Conservation (phyloP, 495 filamentous ascomycete genomes). For the Tricharina praecox region DNA sequence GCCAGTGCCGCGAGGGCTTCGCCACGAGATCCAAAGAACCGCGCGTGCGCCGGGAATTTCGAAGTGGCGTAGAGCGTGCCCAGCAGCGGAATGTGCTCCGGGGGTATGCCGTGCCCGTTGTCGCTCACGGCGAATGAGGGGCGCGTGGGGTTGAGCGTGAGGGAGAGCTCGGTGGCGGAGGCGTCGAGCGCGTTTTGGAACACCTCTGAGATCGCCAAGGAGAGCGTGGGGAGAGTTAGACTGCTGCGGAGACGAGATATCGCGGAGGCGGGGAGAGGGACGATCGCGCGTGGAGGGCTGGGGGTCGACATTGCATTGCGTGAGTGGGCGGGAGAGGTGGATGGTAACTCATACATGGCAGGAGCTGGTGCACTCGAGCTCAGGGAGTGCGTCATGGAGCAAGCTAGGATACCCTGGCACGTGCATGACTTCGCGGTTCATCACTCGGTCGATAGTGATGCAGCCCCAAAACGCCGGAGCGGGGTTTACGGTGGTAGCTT, state of each 20-base stretch:
- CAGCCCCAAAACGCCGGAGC: not conserved
- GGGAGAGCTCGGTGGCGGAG: conserved; percentile 47
- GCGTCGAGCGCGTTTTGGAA: conserved; percentile 79
- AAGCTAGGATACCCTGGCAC: not conserved
- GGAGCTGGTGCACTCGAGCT: too few relatives aligned
- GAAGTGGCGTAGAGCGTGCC: conserved; percentile 70
- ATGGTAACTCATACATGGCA: not conserved
- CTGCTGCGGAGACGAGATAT: conserved; percentile 80
- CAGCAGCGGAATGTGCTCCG: conserved; percentile 48
- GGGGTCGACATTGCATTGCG: conserved; percentile 31
- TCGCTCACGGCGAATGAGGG: conserved; percentile 78
- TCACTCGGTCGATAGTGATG: not conserved
- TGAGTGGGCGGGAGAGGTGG: not conserved
- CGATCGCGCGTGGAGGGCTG: conserved; percentile 38
- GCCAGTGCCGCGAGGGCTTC: conserved; percentile 63
- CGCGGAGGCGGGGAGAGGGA: conserved; percentile 55
- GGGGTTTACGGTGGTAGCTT: not conserved
- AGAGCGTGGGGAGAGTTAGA: conserved; percentile 54
- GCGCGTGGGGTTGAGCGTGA: conserved; percentile 56
- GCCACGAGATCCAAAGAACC: conserved; percentile 51
- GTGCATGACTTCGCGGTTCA: not conserved
- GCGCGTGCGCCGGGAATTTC: conserved; percentile 36
- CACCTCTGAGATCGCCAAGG: conserved; percentile 56
- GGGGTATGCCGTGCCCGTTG: conserved; percentile 63
- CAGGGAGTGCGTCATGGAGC: not conserved